Base-by-base conservation (phyloP, 148 eudicot species). In the Salicornia ramosissima region DNA sequence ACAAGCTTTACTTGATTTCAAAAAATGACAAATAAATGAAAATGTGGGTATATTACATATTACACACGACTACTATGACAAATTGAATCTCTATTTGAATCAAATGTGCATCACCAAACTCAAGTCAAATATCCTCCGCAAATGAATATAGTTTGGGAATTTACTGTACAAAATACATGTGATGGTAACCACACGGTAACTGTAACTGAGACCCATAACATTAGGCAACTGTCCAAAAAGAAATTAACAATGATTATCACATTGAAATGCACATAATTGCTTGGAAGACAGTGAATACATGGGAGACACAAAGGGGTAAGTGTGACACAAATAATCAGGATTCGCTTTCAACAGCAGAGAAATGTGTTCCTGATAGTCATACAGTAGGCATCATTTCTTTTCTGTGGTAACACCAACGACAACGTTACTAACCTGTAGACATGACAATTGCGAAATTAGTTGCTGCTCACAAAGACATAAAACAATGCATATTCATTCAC, bases 351-450 rank as follows among this genome's bases (percentile, higher is more conserved):
- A 43, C 42, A 70, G 54, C 21, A 50, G 47, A 29, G 18, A 55
- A 11, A 64, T 50, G 10, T 1, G 22, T n/a, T 24, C 29, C 29
- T 15, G n/a, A n/a, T n/a, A n/a, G n/a, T n/a, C n/a, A n/a, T 40
- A 36, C 26, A 26, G 53, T 16, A n/a, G 15, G 4, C 43, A 30
- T 69, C 47, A 80, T 77, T 82, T 80, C 74, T 84, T 82, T 54
- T 80, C 85, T 36, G 87, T 86, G 9, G 93, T 88, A n/a, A 90
- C 89, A 15, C 96, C 96, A 61, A 90, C 91, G 5, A 90, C 96
- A 43, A 90, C 91, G 70, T 90, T 90, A 79, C 84, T 90, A 61
- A 90, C 93, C 96, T 87, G 70, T 50, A 61, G 22, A 56, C 52
- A 18, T 28, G 36, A 64, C 29, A 57, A 46, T 50, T 40, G n/a